Base-by-base conservation (phyloP, 768 basidiomycete genomes). In the Daedalea quercina region DNA sequence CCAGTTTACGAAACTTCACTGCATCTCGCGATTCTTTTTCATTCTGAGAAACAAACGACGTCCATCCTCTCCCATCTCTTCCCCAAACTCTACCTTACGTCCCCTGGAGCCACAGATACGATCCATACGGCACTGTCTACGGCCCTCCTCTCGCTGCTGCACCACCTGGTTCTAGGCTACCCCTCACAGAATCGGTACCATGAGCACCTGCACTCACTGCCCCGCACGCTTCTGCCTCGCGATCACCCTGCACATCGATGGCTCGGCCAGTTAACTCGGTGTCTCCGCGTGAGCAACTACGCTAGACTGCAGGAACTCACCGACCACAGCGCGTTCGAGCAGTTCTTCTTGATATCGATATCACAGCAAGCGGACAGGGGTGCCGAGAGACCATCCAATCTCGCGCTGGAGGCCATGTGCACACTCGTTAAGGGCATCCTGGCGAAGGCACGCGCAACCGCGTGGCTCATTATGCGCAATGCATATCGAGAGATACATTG, bases 1-100 rank as follows among this genome's bases (percentile, higher is more conserved):
- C 11, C 60, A 90, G 88, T 79, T 1, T 89, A 87, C 63, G 84
- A 90, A 68, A 85, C 78, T 3, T 90, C 88, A 0, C 70, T 89
- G 20, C 79, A 75, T 64, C 73, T 88, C 26, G 76, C 85, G 23
- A 69, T 79, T 24, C 57, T 87, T 26, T 90, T 88, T 69, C 72
- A 76, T 45, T 78, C 79, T 0, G 73, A 80, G 0, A 72, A 73
- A 35, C 85, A 90, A 66, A 78, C 80, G 3, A 76, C 76, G 7
- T 77, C 85, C 17, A 76, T 86, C 54, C 71, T 85, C 31, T 75
- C 80, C 1, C 77, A 79, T 57, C 74, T 90, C 23, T 64, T 87
- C 24, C 77, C 79, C 3, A 60, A 72, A 40, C 58, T 81, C 49
- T 78, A 80, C 61, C 64, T 69, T 50, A 67, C 6, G 52, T 62